Evolutionary conservation across 179 eudicot species (phyloP).

Genomic region (Corrigiola litoralis): DNA sequence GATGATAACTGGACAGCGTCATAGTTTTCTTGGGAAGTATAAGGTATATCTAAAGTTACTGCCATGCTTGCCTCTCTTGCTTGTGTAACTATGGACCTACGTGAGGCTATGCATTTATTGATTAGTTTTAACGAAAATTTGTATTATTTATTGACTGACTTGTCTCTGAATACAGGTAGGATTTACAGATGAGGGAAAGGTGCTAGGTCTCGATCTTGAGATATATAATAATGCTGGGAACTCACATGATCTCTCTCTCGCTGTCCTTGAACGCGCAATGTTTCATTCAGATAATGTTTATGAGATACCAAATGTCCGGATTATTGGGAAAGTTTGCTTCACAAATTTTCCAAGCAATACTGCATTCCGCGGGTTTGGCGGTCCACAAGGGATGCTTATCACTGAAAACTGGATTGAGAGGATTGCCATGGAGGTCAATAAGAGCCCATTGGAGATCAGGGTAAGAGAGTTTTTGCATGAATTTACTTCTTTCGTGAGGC

Average conservation of each 20-base stretch:
- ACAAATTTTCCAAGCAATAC: conserved; percentile 94
- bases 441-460: conserved; percentile 89
- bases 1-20: conserved; percentile 97
- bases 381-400: conserved; percentile 98
- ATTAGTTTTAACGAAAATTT: neutral
- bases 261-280: conserved; percentile 96
- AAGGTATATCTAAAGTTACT: no score
- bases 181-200: conserved; percentile 76
- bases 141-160: neutral
- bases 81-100: no score
- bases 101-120: neutral
- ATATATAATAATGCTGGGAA: conserved; percentile 91
- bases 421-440: conserved; percentile 81
- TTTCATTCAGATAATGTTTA: conserved; percentile 95
- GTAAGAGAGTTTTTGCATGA: conserved; percentile 28
- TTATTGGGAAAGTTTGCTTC: conserved; percentile 87
- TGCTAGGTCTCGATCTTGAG: conserved; percentile 90
- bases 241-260: conserved; percentile 86
- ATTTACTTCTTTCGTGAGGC: conserved; percentile 1
- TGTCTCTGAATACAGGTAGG: conserved; percentile 61
- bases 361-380: conserved; percentile 97
- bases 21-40: conserved; percentile 97
- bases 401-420: conserved; percentile 96
- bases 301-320: conserved; percentile 76
- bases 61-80: no score